Percentiles rank a stretch among this genome's conserved stretches.
Evolutionary conservation across 108 stramenopile species (phyloP).

Genomic region (Cyclotella sp.): DNA sequence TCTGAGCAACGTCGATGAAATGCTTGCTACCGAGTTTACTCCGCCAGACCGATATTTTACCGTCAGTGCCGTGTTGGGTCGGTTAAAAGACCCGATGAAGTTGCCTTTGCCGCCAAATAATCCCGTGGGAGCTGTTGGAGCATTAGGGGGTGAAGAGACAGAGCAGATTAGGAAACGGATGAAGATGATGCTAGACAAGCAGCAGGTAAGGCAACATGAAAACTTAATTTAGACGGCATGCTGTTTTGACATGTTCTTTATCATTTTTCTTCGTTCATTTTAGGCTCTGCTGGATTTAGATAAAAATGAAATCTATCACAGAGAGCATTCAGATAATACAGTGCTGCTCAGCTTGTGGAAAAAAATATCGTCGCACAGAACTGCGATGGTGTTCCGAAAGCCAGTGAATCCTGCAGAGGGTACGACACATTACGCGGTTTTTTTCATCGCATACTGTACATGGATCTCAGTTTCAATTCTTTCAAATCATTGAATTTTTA

Average conservation of each 20-base stretch:
- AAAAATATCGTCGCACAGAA: constrained; percentile 74
- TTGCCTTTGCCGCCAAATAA: constrained; percentile 69
- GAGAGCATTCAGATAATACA: constrained; percentile 52
- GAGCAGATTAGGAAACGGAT: constrained; percentile 31
- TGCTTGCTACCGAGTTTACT: constrained; percentile 68
- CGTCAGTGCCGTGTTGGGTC: constrained; percentile 74
- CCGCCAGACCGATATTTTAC: constrained; percentile 79
- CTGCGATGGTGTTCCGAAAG: constrained; percentile 81
- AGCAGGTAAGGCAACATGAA: constrained; percentile 3
- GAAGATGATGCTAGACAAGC: constrained; percentile 37
- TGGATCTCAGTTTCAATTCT: not conserved
- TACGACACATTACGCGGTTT: constrained; percentile 4
- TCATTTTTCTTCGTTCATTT: not conserved
- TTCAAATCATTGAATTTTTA: not conserved
- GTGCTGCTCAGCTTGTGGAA: constrained; percentile 70
- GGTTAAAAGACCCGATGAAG: constrained; percentile 78
- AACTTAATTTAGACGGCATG: not conserved
- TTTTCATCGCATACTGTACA: not conserved
- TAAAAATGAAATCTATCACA: constrained; percentile 53
- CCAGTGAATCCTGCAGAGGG: constrained; percentile 73
- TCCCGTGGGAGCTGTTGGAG: constrained; percentile 15
- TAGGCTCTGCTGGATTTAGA: constrained; percentile 36
- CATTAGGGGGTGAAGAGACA: constrained; percentile 23
- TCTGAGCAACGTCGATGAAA: constrained; percentile 47
- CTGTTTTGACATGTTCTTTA: not conserved